These are phyloP conservation scores for Dioscorea alata DNA, from an alignment of 106 monocot genomes.

Conservation along the genomic window DNA sequence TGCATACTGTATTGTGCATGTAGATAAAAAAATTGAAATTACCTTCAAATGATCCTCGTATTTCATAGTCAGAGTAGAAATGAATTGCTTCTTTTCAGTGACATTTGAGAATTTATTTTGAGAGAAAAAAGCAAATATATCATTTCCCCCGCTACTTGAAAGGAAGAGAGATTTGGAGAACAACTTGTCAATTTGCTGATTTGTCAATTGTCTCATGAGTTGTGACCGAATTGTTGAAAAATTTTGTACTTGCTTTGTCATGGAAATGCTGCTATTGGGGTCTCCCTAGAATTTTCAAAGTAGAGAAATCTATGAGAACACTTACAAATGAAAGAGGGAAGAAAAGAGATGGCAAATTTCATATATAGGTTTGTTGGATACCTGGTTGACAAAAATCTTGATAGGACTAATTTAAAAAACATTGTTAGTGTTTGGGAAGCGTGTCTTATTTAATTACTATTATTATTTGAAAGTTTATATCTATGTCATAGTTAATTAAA, in stretches of 20 bases:
- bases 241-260: constrained; percentile 30
- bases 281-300: constrained; percentile 22
- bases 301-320: background rate
- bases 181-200: background rate
- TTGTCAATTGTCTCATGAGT: constrained; percentile 7
- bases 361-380: too few species aligned
- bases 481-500: too few species aligned
- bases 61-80: constrained; percentile 10
- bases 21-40: background rate
- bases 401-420: background rate
- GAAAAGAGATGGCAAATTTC: too few species aligned
- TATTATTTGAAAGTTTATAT: too few species aligned
- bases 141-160: constrained; percentile 40
- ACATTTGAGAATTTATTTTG: background rate
- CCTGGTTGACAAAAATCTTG: too few species aligned
- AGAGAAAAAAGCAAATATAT: constrained; percentile 16
- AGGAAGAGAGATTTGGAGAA: constrained; percentile 28
- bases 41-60: constrained; percentile 14
- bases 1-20: background rate
- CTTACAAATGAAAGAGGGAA: background rate
- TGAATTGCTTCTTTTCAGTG: constrained; percentile 1
- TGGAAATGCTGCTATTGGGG: constrained; percentile 12
- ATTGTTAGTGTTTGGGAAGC: too few species aligned
- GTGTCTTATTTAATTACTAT: too few species aligned
- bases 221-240: constrained; percentile 28